Percentiles rank a stretch among this genome's conserved stretches.
Conservation (phyloP, 2,329 filamentous ascomycete genomes). For the Fusarium staphyleae region DNA sequence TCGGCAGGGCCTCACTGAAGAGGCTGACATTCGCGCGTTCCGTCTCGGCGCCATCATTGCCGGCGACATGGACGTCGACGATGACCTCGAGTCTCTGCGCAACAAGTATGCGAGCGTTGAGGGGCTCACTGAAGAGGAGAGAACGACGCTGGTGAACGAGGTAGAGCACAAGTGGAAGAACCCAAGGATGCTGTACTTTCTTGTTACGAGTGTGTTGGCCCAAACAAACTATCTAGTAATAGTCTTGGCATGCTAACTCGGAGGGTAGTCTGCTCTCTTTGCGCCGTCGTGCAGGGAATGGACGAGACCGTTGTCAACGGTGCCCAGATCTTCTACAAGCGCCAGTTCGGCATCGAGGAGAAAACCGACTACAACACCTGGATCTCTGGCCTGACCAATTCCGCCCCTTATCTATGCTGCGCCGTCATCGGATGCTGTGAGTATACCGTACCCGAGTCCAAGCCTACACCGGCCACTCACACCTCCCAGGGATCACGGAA, state of each 20-base stretch:
- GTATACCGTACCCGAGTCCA: constrained; percentile 39
- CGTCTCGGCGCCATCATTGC: constrained; percentile 66
- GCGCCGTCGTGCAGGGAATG: constrained; percentile 67
- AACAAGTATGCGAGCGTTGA: constrained; percentile 55
- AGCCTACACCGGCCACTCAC: not conserved
- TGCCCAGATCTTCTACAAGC: constrained; percentile 70
- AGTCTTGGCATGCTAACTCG: not conserved
- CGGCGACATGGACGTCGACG: constrained; percentile 52
- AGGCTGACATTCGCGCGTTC: constrained; percentile 65
- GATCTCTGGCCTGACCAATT: constrained; percentile 69
- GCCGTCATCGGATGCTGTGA: constrained; percentile 72
- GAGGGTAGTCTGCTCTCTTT: constrained; percentile 64
- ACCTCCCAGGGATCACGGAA: constrained; percentile 56
- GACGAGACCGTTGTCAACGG: constrained; percentile 68
- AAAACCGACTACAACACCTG: constrained; percentile 58
- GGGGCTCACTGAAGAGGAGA: constrained; percentile 65
- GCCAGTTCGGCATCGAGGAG: constrained; percentile 65
- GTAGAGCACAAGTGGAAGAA: constrained; percentile 73
- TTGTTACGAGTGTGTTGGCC: constrained; percentile 63
- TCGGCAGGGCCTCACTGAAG: constrained; percentile 60
- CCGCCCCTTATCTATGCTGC: constrained; percentile 69
- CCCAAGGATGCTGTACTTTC: constrained; percentile 68
- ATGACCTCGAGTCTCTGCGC: constrained; percentile 18
- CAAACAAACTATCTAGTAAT: no score
- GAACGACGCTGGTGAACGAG: constrained; percentile 64